Percentiles rank a stretch among this genome's conserved stretches.
Evolutionary conservation across 108 stramenopile species (phyloP).

Genomic region (Cylindrotheca fusiformis): DNA sequence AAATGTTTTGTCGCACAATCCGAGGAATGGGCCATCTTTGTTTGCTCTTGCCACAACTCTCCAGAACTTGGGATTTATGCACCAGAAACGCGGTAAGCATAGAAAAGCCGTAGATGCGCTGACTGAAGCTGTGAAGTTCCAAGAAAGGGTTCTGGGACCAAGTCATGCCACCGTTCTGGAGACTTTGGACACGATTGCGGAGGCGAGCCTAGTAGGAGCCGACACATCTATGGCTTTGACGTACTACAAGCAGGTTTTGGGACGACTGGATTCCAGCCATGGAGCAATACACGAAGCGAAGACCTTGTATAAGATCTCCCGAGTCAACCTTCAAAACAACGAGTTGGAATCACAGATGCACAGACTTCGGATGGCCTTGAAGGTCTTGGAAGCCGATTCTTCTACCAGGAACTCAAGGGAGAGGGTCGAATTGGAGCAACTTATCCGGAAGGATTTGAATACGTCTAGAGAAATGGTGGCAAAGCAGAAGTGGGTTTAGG

Average conservation of each 20-base stretch:
- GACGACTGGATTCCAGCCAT: constrained; percentile 21
- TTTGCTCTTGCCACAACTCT: constrained; percentile 56
- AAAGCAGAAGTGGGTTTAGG: no score
- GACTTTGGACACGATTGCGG: constrained; percentile 50
- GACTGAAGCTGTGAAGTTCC: constrained; percentile 45
- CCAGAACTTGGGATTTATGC: constrained; percentile 58
- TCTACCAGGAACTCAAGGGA: neutral
- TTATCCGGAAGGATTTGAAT: neutral
- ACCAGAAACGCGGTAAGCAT: constrained; percentile 32
- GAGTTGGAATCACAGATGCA: constrained; percentile 32
- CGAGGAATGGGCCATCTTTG: constrained; percentile 41
- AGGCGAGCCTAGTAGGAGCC: constrained; percentile 21
- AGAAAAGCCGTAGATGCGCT: constrained; percentile 43
- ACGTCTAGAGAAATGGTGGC: no score
- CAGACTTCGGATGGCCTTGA: constrained; percentile 30
- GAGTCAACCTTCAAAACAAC: constrained; percentile 21
- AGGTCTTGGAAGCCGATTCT: constrained; percentile 13
- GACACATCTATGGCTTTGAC: constrained; percentile 27
- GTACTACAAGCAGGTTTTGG: constrained; percentile 33
- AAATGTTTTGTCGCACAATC: constrained; percentile 40
- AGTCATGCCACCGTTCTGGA: constrained; percentile 37
- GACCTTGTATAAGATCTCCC: constrained; percentile 43
- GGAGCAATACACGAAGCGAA: constrained; percentile 18
- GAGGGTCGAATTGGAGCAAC: neutral
- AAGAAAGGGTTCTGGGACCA: constrained; percentile 39